Base-by-base conservation (phyloP, 2,329 filamentous ascomycete species). In the Microthyrium microscopicum region DNA sequence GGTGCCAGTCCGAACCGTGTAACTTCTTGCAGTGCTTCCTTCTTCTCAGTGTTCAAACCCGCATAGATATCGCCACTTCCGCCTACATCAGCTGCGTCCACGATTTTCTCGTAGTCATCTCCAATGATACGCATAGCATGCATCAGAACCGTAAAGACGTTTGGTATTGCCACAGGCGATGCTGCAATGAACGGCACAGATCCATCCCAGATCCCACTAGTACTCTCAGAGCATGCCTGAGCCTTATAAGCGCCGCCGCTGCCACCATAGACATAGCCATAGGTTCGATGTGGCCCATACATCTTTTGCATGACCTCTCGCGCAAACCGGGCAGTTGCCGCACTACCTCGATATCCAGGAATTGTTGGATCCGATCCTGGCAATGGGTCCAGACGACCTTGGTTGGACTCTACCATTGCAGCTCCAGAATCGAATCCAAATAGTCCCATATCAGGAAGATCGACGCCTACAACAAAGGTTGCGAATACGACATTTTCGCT, bases 231-330 rank as follows among this genome's bases (percentile, higher is more conserved):
- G 13, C 34, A 36, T 8, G 25, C 33, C 22, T 36, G 15, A 4
- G 28, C 28, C 22, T 28, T 31, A 29, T 18, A 31, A 9, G 26
- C 36, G 16, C 36, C 36, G 13, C 36, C 36, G 34, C 34, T 36
- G 29, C 25, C 36, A 18, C 36, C 36, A 28, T 30, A 39, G 12
- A 39, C 16, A 19, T 39, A 39, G 11, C 29, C 29, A 16, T 32
- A 32, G 11, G 29, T 12, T 8, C 19, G 29, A 9, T 26, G 9
- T 7, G 9, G 9, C 7, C 29, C 29, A 25, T 32, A 32, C 9
- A 32, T 25, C 18, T 32, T 8, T 19, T 7, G 8, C 13, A 19
- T 19, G 7, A 32, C 8, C 16, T 25, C 16, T 8, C 29, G 9
- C 11, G 29, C 22, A 15, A 9, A 32, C 9, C 15, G 8, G 7